Evolutionary conservation across 2,329 filamentous ascomycete species (phyloP), one percentile per base, ranked within the genome.

Genomic region (Cladophialophora yegresii): DNA sequence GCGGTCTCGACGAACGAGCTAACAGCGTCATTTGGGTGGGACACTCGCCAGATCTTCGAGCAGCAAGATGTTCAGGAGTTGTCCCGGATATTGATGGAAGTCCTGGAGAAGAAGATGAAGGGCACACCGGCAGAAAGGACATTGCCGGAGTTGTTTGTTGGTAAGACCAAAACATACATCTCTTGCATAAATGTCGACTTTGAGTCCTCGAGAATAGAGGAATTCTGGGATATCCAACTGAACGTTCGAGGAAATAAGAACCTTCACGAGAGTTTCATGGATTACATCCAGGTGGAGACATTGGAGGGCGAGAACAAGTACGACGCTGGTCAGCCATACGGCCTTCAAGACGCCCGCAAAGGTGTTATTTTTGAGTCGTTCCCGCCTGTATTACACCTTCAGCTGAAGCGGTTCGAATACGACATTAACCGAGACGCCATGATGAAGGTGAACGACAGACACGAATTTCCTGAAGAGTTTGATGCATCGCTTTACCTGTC

Each of bases 241-340:
- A 99, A 98, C 71, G 96, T 99, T 57, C 90, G 90, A 68, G 93
- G 92, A 33, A 97, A 96, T 82, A 92, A 91, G 79, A 93, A 90
- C 67, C 81, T 99, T 33, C 89, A 96, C 68, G 92, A 96, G 72
- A 98, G 93, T 74, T 98, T 99, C 81, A 88, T 88, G 74, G 93
- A 98, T 77, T 99, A 99, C 75, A 89, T 99, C 71, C 89, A 96
- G 73, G 93, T 97, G 40, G 95, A 99, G 78, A 96, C 93, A 36
- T 89, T 99, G 77, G 93, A 98, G 70, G 95, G 95, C 47, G 96
- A 99, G 76, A 99, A 99, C 81, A 96, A 98, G 77, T 99, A 99
- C 75, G 95, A 92, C 76, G 95, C 95, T 1, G 89, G 90, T 55
- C 90, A 96, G 71, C 87, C 95, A 54, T 89, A 91, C 79, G 95